Conservation (phyloP, 768 basidiomycete species). For the Heimioporus sp. region DNA sequence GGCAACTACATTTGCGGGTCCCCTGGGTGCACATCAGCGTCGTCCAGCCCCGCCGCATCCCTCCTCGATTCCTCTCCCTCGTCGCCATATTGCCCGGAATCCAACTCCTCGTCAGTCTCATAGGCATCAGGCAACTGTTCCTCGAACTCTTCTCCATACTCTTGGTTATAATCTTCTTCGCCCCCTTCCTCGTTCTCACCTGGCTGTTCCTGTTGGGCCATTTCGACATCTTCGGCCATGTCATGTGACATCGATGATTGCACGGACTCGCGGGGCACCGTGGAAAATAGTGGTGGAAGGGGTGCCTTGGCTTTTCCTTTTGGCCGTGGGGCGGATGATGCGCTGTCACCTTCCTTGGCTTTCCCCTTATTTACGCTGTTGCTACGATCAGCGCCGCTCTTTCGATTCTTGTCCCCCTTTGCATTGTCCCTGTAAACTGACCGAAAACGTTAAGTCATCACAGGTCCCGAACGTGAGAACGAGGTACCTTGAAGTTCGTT, state of each 20-base stretch:
- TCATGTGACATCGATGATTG: conserved; percentile 27
- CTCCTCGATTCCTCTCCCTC: conserved; percentile 43
- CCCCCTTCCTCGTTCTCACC: conserved; percentile 31
- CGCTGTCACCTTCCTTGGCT: conserved; percentile 30
- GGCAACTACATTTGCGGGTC: conserved; percentile 5
- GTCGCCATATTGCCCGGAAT: conserved; percentile 35
- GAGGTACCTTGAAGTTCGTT: conserved; percentile 59
- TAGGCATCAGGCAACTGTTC: conserved; percentile 24
- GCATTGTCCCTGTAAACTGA: conserved; percentile 64
- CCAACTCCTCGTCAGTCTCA: conserved; percentile 41
- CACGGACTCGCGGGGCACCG: conserved; percentile 26
- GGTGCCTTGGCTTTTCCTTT: conserved; percentile 32
- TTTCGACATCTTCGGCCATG: conserved; percentile 23
- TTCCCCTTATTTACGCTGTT: conserved; percentile 30
- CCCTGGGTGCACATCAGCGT: conserved; percentile 6
- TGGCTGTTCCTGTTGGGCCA: conserved; percentile 16
- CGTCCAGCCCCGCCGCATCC: conserved; percentile 41
- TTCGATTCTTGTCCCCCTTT: conserved; percentile 57
- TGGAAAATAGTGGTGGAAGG: conserved; percentile 27
- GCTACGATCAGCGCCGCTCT: conserved; percentile 22
- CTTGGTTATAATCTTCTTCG: conserved; percentile 25
- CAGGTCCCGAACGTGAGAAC: not conserved
- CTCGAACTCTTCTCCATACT: conserved; percentile 25
- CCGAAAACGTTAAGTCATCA: not conserved
- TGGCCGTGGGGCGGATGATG: conserved; percentile 27